Percentiles rank a stretch among this genome's conserved stretches.
Conservation (phyloP, 768 basidiomycete genomes). For the Chalciporus sphaerocephalus region DNA sequence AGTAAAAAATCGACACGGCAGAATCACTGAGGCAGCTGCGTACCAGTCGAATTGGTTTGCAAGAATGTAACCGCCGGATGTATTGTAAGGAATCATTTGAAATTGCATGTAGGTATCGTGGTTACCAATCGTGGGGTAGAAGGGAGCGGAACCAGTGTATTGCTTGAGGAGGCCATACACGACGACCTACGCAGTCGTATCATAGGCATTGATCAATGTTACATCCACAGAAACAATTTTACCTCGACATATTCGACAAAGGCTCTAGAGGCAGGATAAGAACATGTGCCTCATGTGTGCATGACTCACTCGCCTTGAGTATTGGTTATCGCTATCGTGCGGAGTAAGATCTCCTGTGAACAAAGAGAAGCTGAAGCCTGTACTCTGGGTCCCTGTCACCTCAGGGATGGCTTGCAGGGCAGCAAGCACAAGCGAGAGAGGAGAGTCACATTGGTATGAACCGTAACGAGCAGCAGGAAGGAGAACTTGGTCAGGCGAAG, state of each 20-base stretch:
- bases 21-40: neutral
- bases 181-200: slow-evolving; percentile 37
- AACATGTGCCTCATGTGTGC: neutral
- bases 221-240: neutral
- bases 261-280: slow-evolving; percentile 33
- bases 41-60: slow-evolving; percentile 42
- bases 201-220: neutral
- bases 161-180: slow-evolving; percentile 59
- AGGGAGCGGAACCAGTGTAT: slow-evolving; percentile 55
- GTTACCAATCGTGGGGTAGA: slow-evolving; percentile 70
- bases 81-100: slow-evolving; percentile 40
- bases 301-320: slow-evolving; percentile 44
- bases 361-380: slow-evolving; percentile 59
- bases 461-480: slow-evolving; percentile 64
- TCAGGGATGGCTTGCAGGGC: slow-evolving; percentile 63
- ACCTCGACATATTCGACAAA: slow-evolving; percentile 63
- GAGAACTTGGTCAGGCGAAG: slow-evolving; percentile 45
- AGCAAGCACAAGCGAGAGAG: slow-evolving; percentile 51
- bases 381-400: slow-evolving; percentile 53
- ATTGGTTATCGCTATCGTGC: slow-evolving; percentile 65
- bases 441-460: slow-evolving; percentile 45
- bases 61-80: slow-evolving; percentile 30
- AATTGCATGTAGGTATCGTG: slow-evolving; percentile 56
- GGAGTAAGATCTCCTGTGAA: slow-evolving; percentile 74
- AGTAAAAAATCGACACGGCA: neutral